Evolutionary conservation across 2,329 filamentous ascomycete species (phyloP), one percentile per base, ranked within the genome.

Genomic region (Fusarium metavorans): DNA sequence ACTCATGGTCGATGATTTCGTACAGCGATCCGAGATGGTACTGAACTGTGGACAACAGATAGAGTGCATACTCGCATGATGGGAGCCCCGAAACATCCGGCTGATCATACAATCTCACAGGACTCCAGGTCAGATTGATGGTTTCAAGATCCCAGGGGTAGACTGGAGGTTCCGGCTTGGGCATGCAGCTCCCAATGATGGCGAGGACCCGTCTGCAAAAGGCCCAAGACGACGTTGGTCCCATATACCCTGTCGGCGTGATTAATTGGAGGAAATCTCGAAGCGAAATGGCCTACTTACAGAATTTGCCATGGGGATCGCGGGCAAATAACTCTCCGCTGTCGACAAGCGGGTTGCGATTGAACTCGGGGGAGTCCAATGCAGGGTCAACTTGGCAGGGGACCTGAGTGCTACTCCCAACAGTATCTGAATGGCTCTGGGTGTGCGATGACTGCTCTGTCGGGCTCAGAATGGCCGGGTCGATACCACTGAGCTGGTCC

Each of bases 171-270:
- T 66, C 63, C 7, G 48, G 62, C 18, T 48, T 16, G 13, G 67
- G 67, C 56, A 66, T 60, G 6, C 48, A 41, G 23, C 63, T 69
- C 20, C 62, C 67, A 5, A 69, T 69, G 14, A 66, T 56, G 13
- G 54, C 62, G 13, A 69, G 48, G 25, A 69, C 67, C 6, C 67
- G 67, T 34, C 67, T 48, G 10, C 67, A 69, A 30, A 69, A 69
- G 1, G 67, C 43, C 67, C 67, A 69, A 39, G 67, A 69, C 6
- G 67, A 69, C 1, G 67, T 69, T 20, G 67, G 67, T 8, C 67
- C 67, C 45, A 69, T 69, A 27, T 69, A 69, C 67, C 63, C 63
- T 69, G 5, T 50, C 11, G 8, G 23, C n/a, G 5, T 16, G 6
- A 34, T 43, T 23, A 43, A n/a, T 41, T 8, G 11, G 20, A 37